Percentiles rank a stretch among this genome's conserved stretches.
phyloP scores from a whole-genome alignment of 805 yeast genomes.

The Myxozyma udenii region DNA sequence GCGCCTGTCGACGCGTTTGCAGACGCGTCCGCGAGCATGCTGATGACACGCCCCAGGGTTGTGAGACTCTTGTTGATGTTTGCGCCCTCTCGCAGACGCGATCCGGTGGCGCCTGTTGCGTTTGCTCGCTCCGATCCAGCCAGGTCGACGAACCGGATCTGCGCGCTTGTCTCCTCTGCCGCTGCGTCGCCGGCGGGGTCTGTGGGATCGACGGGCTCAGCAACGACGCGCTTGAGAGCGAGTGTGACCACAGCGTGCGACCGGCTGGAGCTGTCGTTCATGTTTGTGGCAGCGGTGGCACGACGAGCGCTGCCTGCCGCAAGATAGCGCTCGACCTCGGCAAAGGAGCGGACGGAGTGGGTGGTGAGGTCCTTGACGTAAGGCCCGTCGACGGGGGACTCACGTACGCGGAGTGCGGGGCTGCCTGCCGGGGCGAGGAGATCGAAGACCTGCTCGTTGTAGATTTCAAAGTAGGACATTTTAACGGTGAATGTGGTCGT shows the following conservation, averaged over 20 bases:
- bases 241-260: slow-evolving; percentile 72
- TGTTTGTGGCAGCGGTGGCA: slow-evolving; percentile 61
- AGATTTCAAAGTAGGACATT: slow-evolving; percentile 63
- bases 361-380: slow-evolving; percentile 59
- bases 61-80: slow-evolving; percentile 77
- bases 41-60: slow-evolving; percentile 67
- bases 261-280: slow-evolving; percentile 66
- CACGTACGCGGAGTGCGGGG: slow-evolving; percentile 47
- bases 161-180: slow-evolving; percentile 27
- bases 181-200: not conserved
- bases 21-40: slow-evolving; percentile 41
- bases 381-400: slow-evolving; percentile 53
- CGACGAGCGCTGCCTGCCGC: slow-evolving; percentile 50
- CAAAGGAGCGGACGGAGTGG: slow-evolving; percentile 42
- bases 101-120: slow-evolving; percentile 57
- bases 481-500: slow-evolving; percentile 37
- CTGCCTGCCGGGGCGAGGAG: slow-evolving; percentile 41
- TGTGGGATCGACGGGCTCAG: slow-evolving; percentile 8
- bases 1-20: slow-evolving; percentile 48
- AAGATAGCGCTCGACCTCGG: slow-evolving; percentile 47
- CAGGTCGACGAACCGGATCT: slow-evolving; percentile 66
- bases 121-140: slow-evolving; percentile 78
- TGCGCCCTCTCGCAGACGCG: slow-evolving; percentile 61
- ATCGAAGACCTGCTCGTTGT: slow-evolving; percentile 67
- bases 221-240: slow-evolving; percentile 51